Base-by-base conservation (phyloP, 495 filamentous ascomycete species). In the Sabuloglossum arenarium region DNA sequence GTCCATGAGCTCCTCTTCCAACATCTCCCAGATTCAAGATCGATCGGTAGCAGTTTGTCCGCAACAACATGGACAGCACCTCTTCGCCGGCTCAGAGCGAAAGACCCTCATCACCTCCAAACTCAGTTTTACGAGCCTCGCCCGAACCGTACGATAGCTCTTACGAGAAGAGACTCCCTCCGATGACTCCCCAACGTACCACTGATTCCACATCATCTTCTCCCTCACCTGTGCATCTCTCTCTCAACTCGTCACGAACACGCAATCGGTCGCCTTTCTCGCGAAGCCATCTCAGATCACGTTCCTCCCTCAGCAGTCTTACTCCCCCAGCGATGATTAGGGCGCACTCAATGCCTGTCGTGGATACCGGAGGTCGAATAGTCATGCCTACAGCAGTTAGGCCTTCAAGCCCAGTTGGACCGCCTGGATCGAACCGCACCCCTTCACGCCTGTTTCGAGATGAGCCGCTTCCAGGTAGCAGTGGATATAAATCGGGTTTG, bases 281-380 rank as follows among this genome's bases (percentile, higher is more conserved):
- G 34, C 54, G 54, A 45, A 56, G 54, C 32, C 54, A 56, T 21
- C 54, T 56, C 21, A 27, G 54, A n/a, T 56, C 54, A 1, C 31
- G 37, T 21, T 56, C 54, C 21, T 56, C 32, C 14, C 31, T 34
- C 24, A 27, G 34, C 16, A 39, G 30, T 11, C 54, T 45, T 8
- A 28, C 34, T 1, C 28, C 53, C 11, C 52, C 57, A 21, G 19
- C 57, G 21, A 59, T 59, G 57, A 28, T 50, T 16, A 28, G 57
- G 21, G 57, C 57, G 12, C 50, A 56, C 34, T 59, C 57, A 6
- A 32, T 54, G 30, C 57, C 57, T 3, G 52, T 56, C 6, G 57
- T 56, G n/a, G 57, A 54, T 45, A 45, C 53, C 16, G 23, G 31
- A 28, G 53, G 53, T 11, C 52, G 57, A 27, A 46, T 57, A 29